Conservation (phyloP, 164 flowering plant species). For the Liriodendron chinense region DNA sequence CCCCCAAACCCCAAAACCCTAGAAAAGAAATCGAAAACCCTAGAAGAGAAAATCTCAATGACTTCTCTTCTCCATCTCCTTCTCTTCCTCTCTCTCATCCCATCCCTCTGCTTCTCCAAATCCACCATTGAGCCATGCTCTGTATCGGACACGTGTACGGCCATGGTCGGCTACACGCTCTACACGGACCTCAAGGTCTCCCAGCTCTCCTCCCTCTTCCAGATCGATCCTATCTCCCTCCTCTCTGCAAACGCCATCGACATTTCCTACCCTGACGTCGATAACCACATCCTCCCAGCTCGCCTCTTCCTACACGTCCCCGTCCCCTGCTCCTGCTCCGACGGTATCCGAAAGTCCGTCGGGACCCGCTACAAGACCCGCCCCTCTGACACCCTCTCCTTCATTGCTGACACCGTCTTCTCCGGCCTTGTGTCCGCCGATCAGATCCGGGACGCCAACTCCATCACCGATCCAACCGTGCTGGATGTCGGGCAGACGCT, state of each 20-base stretch:
- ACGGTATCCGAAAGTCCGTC: constrained; percentile 79
- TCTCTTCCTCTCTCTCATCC: constrained; percentile 5
- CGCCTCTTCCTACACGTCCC: constrained; percentile 77
- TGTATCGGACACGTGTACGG: constrained; percentile 67
- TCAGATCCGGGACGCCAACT: constrained; percentile 78
- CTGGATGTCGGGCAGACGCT: constrained; percentile 63
- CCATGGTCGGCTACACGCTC: constrained; percentile 80
- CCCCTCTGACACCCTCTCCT: constrained; percentile 65
- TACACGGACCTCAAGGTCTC: constrained; percentile 94
- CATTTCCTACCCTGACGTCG: constrained; percentile 81
- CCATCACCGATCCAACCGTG: constrained; percentile 51
- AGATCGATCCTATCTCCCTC: constrained; percentile 70
- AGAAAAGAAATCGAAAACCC: background rate
- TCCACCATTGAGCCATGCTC: constrained; percentile 98
- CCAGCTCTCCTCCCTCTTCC: constrained; percentile 79
- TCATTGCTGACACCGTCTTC: constrained; percentile 56
- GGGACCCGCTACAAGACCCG: constrained; percentile 63
- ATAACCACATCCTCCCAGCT: constrained; percentile 83
- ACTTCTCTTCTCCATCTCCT: background rate
- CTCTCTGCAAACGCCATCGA: constrained; percentile 83
- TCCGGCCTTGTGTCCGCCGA: constrained; percentile 77
- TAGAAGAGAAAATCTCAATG: background rate
- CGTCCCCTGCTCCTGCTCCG: constrained; percentile 70
- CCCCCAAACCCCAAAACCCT: background rate
- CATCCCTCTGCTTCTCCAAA: constrained; percentile 28